Evolutionary conservation across 495 filamentous ascomycete species (phyloP), one percentile per base, ranked within the genome.

Genomic region (Melanomma pulvis-pyrius): DNA sequence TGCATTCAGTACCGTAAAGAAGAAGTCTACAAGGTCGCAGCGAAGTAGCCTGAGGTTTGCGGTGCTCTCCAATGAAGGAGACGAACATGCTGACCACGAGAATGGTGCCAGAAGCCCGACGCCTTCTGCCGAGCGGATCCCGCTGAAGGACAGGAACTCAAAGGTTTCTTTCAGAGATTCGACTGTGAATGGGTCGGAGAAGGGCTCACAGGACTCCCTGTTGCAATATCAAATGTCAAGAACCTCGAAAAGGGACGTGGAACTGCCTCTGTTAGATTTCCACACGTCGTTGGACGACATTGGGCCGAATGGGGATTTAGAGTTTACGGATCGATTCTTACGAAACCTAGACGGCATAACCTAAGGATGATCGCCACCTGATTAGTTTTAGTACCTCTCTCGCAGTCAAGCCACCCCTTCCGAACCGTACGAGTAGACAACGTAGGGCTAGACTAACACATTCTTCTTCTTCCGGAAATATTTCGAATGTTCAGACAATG

Each of bases 1-100:
- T 47, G 59, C 58, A 5, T 69, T 71, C 53, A 73, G 71, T 26
- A 73, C 71, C 0, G 59, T 58, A 13, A 73, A 69, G 71, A 75
- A 75, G 53, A 64, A 44, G 50, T 7, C 67, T 5, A 17, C 15
- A 13, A 63, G 53, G 34, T 9, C 50, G 12, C 32, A 51, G 24
- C 61, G 49, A 19, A 70, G 63, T 34, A 62, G 29, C 22, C 54
- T 70, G 32, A 67, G 58, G 52, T 70, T 69, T 47, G 61, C 67
- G 1, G 55, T 69, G 12, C 55, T 69, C 48, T 44, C 48, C n/a
- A 54, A 46, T 32, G 60, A 58, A 49, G 51, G 25, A 1, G 7
- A 12, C 19, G 19, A 58, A 22, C 24, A 13, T 28, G 59, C 32
- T 68, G 57, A 51, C 54, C 17, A 15, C 4, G 44, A 30, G 8